Conservation (phyloP, 495 filamentous ascomycete genomes). For the Pyrenula massariospora region DNA sequence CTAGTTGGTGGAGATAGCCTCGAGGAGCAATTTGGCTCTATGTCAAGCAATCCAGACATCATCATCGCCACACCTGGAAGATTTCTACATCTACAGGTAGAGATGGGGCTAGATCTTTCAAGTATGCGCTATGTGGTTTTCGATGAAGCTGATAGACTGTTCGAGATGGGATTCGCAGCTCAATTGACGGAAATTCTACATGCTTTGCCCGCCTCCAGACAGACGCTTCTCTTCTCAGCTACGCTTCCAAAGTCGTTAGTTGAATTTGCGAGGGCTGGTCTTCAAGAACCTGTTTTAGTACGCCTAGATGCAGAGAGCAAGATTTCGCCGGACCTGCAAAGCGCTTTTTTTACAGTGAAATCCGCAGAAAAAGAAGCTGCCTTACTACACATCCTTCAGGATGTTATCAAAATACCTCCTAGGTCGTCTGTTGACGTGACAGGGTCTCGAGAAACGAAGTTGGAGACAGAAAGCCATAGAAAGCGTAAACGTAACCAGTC, state of each 20-base stretch:
- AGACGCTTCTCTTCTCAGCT: slow-evolving; percentile 90
- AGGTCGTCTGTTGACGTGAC: slow-evolving; percentile 27
- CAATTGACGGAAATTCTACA: slow-evolving; percentile 91
- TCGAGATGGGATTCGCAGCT: slow-evolving; percentile 94
- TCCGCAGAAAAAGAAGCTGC: slow-evolving; percentile 87
- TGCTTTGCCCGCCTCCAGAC: slow-evolving; percentile 67
- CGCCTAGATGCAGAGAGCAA: slow-evolving; percentile 90
- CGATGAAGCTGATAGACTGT: slow-evolving; percentile 91
- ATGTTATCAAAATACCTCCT: slow-evolving; percentile 88
- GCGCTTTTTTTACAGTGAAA: slow-evolving; percentile 88
- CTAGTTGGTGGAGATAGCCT: slow-evolving; percentile 91
- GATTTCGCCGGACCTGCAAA: slow-evolving; percentile 85
- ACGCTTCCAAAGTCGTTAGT: slow-evolving; percentile 87
- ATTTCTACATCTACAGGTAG: slow-evolving; percentile 89
- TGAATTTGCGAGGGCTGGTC: slow-evolving; percentile 86
- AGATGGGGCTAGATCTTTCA: slow-evolving; percentile 80
- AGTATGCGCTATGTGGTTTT: slow-evolving; percentile 89
- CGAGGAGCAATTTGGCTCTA: slow-evolving; percentile 88
- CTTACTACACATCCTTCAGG: slow-evolving; percentile 74
- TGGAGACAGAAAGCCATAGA: slow-evolving; percentile 40
- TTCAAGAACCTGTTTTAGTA: slow-evolving; percentile 80
- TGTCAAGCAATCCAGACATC: slow-evolving; percentile 91
- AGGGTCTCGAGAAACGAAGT: slow-evolving; percentile 16
- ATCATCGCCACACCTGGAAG: slow-evolving; percentile 93
- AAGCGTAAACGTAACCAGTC: slow-evolving; percentile 53